Evolutionary conservation across 208 protist species (phyloP).

Genomic region (Trypanosoma congolense): DNA sequence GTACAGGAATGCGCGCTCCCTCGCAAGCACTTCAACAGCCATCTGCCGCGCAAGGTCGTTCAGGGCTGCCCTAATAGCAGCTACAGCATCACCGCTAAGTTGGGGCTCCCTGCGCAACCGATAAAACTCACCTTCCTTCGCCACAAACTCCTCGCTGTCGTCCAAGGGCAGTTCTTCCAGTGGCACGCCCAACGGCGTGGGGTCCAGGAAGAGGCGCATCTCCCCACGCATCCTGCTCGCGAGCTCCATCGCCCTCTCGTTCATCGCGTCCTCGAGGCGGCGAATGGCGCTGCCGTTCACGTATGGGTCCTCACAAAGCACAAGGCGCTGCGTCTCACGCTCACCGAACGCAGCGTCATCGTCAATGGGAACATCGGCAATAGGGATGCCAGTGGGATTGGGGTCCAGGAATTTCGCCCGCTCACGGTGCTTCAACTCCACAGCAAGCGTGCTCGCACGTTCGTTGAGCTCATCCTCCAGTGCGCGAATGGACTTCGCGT

Average conservation of each 20-base stretch:
- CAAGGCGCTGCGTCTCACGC: constrained; percentile 7
- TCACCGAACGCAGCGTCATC: constrained; percentile 28
- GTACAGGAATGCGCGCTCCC: constrained; percentile 66
- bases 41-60: constrained; percentile 39
- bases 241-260: constrained; percentile 63
- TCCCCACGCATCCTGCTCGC: constrained; percentile 56
- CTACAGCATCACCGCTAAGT: constrained; percentile 42
- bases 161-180: constrained; percentile 66
- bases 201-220: constrained; percentile 58
- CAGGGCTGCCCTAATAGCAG: constrained; percentile 45
- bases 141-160: constrained; percentile 46
- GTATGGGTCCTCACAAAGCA: constrained; percentile 10
- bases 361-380: constrained; percentile 31
- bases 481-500: constrained; percentile 44
- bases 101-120: constrained; percentile 47
- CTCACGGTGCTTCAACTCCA: constrained; percentile 25
- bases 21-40: constrained; percentile 36
- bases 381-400: constrained; percentile 45
- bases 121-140: constrained; percentile 49
- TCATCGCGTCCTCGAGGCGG: constrained; percentile 53
- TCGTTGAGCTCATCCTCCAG: constrained; percentile 60
- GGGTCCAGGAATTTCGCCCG: constrained; percentile 52
- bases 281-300: constrained; percentile 7
- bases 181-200: constrained; percentile 41
- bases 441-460: constrained; percentile 46